These are phyloP conservation scores for Starmerella bombicola DNA, from an alignment of 805 yeast species.

Conservation along the genomic window DNA sequence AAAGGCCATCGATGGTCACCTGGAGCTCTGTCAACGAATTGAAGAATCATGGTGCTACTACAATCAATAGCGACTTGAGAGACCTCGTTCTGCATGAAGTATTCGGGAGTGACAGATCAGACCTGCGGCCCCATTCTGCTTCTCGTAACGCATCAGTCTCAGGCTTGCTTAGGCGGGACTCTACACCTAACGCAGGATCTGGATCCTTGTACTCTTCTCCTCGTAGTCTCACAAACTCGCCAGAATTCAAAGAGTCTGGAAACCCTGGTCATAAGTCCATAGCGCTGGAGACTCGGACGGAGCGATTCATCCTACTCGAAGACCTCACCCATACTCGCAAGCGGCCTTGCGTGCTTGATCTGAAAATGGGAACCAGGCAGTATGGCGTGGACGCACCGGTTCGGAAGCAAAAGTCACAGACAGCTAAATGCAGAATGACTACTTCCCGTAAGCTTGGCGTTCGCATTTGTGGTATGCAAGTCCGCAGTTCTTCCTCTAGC, in stretches of 20 bases:
- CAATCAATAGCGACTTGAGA: conserved; percentile 55
- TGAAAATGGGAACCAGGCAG: conserved; percentile 97
- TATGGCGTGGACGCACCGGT: conserved; percentile 85
- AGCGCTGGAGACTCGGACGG: conserved; percentile 40
- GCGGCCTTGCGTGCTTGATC: conserved; percentile 81
- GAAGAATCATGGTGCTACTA: conserved; percentile 41
- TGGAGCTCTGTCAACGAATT: conserved; percentile 13
- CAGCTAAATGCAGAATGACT: conserved; percentile 65
- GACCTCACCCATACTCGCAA: conserved; percentile 76
- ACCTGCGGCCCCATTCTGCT: neutral
- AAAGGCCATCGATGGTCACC: conserved; percentile 20
- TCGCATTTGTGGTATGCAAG: conserved; percentile 89
- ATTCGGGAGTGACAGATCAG: conserved; percentile 37
- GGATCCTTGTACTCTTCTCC: neutral
- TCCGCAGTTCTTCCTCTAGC: conserved; percentile 42
- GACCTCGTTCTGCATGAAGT: conserved; percentile 64
- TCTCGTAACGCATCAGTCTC: neutral
- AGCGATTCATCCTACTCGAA: conserved; percentile 74
- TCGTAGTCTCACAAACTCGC: neutral
- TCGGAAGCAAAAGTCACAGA: conserved; percentile 64
- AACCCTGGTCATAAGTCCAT: neutral
- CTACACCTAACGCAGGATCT: neutral
- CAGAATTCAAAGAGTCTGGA: neutral
- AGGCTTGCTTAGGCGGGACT: neutral
- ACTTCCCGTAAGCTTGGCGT: conserved; percentile 78